Base-by-base conservation (phyloP, 2,329 filamentous ascomycete species). In the Ophiostoma piceae region DNA sequence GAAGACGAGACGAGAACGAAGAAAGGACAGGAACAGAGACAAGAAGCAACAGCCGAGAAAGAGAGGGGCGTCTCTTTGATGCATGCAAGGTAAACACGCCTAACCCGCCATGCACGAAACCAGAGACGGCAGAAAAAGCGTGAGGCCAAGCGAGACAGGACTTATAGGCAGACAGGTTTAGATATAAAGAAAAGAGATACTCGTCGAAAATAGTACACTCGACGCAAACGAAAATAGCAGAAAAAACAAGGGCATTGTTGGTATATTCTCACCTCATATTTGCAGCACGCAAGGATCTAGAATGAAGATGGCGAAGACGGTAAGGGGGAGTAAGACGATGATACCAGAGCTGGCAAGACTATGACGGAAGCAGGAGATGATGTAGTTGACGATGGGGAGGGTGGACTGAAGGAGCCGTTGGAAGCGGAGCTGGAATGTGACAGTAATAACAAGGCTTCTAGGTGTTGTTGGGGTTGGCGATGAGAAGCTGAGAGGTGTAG, bases 11-110 rank as follows among this genome's bases (percentile, higher is more conserved):
- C 29, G 26, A 66, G 26, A 43, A 67, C 12, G 32, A 57, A 14
- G 16, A 66, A 39, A 43, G 57, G n/a, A 41, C 19, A 57, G n/a
- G 66, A 43, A 41, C 12, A 60, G 3, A n/a, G 8, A 54, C 54
- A 65, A 26, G 9, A 11, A 57, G 51, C n/a, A 26, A 26, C 7
- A 26, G 51, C 51, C 7, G 22, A 57, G 12, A 35, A 35, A 37
- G 60, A 41, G 62, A 65, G 62, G 26, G 26, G 57, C 57, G 26
- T 62, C 26, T 62, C 26, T 62, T 62, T 62, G 57, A 62, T 62
- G 57, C 57, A 62, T 62, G 26, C 57, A 62, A 16, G 26, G 26
- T 26, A 32, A 26, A 62, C 14, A 26, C 57, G 57, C 57, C 57
- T 11, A 62, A 62, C 11, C 57, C 57, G 12, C 26, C 57, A 19